Evolutionary conservation across 1,284 basidiomycete genomes (phyloP).

Genomic region (Puccinia hordei): DNA sequence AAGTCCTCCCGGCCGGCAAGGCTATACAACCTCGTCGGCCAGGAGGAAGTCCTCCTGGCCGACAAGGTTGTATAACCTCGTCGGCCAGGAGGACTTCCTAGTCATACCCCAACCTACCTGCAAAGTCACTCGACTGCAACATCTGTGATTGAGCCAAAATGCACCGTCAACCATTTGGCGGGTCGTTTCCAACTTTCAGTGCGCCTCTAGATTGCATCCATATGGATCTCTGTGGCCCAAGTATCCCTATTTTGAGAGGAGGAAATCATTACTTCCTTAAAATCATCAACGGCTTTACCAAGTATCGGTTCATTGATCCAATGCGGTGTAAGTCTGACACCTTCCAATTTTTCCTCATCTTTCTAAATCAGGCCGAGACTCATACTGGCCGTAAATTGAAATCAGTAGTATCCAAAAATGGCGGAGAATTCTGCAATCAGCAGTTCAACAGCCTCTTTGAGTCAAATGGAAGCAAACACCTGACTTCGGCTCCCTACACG

Average conservation of each 20-base stretch:
- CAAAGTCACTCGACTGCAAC: not conserved
- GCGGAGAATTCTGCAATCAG: conserved; percentile 19
- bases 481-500: conserved; percentile 20
- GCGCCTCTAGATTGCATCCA: conserved; percentile 4
- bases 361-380: not conserved
- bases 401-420: conserved; percentile 30
- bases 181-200: not conserved
- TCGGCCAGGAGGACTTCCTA: no score
- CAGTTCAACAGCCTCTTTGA: not conserved
- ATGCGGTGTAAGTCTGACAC: conserved; percentile 8
- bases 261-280: no score
- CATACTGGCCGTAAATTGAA: not conserved
- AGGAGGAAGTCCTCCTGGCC: no score
- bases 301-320: conserved; percentile 4
- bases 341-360: not conserved
- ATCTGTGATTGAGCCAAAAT: conserved; percentile 27
- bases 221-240: no score
- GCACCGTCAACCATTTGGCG: conserved; percentile 6
- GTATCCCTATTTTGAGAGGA: no score
- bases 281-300: not conserved
- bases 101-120: not conserved
- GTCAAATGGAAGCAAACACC: not conserved
- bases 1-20: no score
- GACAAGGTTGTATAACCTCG: no score
- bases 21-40: no score